A percentile compares a stretch with the other conserved stretches of the same genome.
Evolutionary conservation across 352 stramenopile genomes (phyloP).

Genomic region (Globisporangium nodosum): DNA sequence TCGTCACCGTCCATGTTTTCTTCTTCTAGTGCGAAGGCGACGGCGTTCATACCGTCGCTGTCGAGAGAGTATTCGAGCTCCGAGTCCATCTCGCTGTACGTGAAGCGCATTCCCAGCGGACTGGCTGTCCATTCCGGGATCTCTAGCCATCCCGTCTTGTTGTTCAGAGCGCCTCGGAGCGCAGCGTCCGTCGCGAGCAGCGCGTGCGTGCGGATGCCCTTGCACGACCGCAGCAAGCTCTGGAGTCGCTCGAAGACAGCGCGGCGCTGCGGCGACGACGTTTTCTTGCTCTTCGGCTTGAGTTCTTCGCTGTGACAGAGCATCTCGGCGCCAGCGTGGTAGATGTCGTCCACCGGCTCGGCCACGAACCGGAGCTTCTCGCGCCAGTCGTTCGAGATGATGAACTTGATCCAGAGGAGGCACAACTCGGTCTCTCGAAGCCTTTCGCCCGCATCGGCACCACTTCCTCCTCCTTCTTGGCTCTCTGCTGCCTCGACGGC

Average conservation of each 20-base stretch:
- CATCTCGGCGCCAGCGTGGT: slow-evolving; percentile 49
- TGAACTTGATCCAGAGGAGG: slow-evolving; percentile 56
- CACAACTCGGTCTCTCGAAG: slow-evolving; percentile 26
- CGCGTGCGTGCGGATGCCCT: slow-evolving; percentile 43
- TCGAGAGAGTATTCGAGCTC: slow-evolving; percentile 38
- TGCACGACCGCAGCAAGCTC: slow-evolving; percentile 33
- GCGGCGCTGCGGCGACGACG: background rate
- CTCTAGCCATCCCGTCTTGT: slow-evolving; percentile 24
- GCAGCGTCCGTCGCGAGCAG: slow-evolving; percentile 20
- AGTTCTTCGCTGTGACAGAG: slow-evolving; percentile 27
- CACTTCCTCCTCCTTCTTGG: background rate
- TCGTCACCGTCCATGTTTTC: slow-evolving; percentile 15
- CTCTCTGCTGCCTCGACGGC: background rate
- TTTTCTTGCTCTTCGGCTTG: slow-evolving; percentile 11
- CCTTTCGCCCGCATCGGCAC: slow-evolving; percentile 1
- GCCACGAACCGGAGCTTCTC: slow-evolving; percentile 55
- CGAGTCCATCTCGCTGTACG: slow-evolving; percentile 20
- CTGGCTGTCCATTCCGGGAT: slow-evolving; percentile 35
- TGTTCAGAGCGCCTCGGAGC: slow-evolving; percentile 12
- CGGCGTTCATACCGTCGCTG: slow-evolving; percentile 27
- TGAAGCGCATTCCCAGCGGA: slow-evolving; percentile 39
- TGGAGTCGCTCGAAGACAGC: slow-evolving; percentile 29
- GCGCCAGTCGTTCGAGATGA: slow-evolving; percentile 63
- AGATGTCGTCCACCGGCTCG: slow-evolving; percentile 56
- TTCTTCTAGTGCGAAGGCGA: slow-evolving; percentile 24